Evolutionary conservation across 2,329 filamentous ascomycete genomes (phyloP), one percentile per base, ranked within the genome.

Genomic region (Alternaria sp.): DNA sequence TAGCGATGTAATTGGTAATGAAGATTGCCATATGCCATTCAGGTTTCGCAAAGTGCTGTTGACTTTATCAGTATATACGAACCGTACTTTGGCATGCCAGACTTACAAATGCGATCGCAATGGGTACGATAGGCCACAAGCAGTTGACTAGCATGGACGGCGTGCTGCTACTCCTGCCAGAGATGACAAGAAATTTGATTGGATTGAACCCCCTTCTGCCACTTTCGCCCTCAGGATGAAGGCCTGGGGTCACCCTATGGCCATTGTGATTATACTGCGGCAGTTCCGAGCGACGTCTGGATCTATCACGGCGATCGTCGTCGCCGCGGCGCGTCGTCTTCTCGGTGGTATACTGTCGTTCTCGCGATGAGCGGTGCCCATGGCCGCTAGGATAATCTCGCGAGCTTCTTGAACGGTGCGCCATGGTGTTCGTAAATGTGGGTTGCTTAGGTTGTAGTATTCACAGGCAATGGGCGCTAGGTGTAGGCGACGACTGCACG

Each of bases 61-160:
- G 22, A 30, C 1, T 3, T 26, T 16, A 56, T 71, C 46, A 70
- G 61, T 24, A 47, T 22, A 46, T 6, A 7, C 9, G 11, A 9
- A 8, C 41, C 34, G 2, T 12, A 5, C n/a, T 4, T 26, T n/a
- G 46, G 20, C 26, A 18, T 12, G 16, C n/a, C 57, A 14, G 7
- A 62, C 71, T 20, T 74, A 88, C 72, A 78, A 91, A 80, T n/a
- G 83, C 88, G 66, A 93, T 88, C 18, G 90, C 90, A 30, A 86
- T 87, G 7, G 90, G 90, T 2, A 93, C 90, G 61, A 91, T 83
- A 5, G 91, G 91, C 90, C 90, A 93, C 36, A 93, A 83, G 26
- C 91, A 69, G 73, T 93, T 93, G 70, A 91, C 88, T 51, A 84
- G 73, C 73, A 85, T 85, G 8, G 90, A 92, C 12, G 87, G 80